These are phyloP conservation scores for Hortiboletus campestris DNA, from an alignment of 768 basidiomycete species.

Conservation along the genomic window DNA sequence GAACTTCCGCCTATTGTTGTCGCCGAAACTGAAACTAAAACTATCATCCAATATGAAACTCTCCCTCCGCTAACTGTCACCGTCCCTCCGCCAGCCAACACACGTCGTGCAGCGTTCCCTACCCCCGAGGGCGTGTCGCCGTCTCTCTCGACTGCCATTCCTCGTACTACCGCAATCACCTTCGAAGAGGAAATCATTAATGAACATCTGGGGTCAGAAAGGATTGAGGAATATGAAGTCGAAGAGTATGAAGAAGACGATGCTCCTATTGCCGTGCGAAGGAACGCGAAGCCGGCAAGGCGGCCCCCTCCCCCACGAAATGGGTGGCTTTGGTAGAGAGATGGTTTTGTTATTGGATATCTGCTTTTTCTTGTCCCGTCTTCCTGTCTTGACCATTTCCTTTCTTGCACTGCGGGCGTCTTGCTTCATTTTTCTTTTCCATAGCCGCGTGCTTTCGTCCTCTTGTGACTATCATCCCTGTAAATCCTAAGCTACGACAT, in stretches of 20 bases:
- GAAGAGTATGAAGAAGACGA: conserved; percentile 45
- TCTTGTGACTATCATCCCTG: conserved; percentile 8
- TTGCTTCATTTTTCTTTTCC: conserved; percentile 18
- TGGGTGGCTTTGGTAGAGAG: conserved; percentile 58
- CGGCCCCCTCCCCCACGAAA: conserved; percentile 45
- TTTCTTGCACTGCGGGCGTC: conserved; percentile 22
- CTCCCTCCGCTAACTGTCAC: conserved; percentile 60
- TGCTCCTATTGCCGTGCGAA: conserved; percentile 41
- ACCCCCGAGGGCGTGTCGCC: conserved; percentile 62
- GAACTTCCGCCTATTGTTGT: conserved; percentile 41
- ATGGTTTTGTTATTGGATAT: conserved; percentile 30
- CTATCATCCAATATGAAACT: conserved; percentile 50
- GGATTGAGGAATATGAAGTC: conserved; percentile 36
- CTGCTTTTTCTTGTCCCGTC: conserved; percentile 33
- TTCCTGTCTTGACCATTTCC: conserved; percentile 15
- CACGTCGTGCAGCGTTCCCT: conserved; percentile 71
- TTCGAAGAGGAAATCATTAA: conserved; percentile 54
- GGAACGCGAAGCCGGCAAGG: conserved; percentile 43
- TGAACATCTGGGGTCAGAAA: conserved; percentile 36
- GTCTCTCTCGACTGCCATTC: conserved; percentile 59
- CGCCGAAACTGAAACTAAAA: conserved; percentile 62
- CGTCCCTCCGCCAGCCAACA: conserved; percentile 75
- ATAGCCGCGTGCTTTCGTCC: conserved; percentile 7
- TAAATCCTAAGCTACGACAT: conserved; percentile 17
- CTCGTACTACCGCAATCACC: conserved; percentile 72